Percentiles rank a stretch among this genome's conserved stretches.
Conservation (phyloP, 345 rosid genomes). For the Bretschneidera sinensis region DNA sequence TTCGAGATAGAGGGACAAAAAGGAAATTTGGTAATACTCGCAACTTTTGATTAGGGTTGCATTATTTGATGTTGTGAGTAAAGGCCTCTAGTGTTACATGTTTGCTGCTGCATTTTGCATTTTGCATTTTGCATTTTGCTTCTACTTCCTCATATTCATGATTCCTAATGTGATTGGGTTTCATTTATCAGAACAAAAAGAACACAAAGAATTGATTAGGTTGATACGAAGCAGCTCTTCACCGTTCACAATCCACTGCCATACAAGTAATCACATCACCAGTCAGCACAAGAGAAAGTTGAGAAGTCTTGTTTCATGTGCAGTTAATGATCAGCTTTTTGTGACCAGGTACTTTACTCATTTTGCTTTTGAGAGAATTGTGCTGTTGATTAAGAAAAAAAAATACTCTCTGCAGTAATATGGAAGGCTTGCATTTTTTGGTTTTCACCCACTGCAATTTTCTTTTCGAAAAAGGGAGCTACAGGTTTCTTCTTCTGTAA, state of each 20-base stretch:
- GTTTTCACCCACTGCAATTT: too few relatives aligned
- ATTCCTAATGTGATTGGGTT: constrained; percentile 7
- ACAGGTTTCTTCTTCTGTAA: too few relatives aligned
- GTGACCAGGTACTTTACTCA: constrained; percentile 59
- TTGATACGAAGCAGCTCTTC: constrained; percentile 49
- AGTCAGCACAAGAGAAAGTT: constrained; percentile 96
- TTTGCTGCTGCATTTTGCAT: constrained; percentile 2
- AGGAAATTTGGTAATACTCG: constrained; percentile 59
- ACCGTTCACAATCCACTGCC: constrained; percentile 45
- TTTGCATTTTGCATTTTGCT: too few relatives aligned
- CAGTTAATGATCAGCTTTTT: constrained; percentile 74
- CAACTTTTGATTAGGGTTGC: background rate
- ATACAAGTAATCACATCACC: constrained; percentile 56
- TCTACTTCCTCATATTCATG: background rate
- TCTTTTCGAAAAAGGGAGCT: too few relatives aligned
- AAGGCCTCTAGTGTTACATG: background rate
- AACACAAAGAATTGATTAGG: constrained; percentile 71
- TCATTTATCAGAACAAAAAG: constrained; percentile 58
- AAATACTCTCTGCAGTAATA: too few relatives aligned
- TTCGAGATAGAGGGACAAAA: constrained; percentile 49
- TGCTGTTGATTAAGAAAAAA: background rate
- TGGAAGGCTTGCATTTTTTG: too few relatives aligned
- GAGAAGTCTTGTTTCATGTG: constrained; percentile 70
- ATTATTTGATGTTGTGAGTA: background rate
- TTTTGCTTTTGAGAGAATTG: background rate